Percentiles rank a stretch among this genome's conserved stretches.
These are phyloP conservation scores for Arthroderma sp. DNA, from an alignment of 2,329 filamentous ascomycete species.

Conservation along the genomic window DNA sequence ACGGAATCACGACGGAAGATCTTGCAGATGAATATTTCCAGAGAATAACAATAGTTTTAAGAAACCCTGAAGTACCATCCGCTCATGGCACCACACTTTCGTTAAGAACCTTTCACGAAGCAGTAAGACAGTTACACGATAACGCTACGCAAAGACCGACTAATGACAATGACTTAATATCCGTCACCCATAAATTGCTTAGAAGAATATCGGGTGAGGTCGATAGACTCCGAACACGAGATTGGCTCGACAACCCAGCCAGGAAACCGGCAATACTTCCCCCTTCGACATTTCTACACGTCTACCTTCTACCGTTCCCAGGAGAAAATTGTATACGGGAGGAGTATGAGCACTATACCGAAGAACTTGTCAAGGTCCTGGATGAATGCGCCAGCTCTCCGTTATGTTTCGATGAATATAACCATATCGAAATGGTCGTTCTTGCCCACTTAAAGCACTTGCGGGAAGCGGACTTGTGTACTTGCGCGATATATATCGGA, in stretches of 20 bases:
- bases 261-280: slow-evolving; percentile 2
- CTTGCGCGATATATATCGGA: slow-evolving; percentile 1
- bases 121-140: too few species aligned
- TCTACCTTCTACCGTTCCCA: slow-evolving; percentile 5
- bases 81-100: background rate
- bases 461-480: background rate
- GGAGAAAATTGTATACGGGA: background rate
- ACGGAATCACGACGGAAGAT: background rate
- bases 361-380: background rate
- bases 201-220: background rate
- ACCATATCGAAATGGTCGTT: background rate
- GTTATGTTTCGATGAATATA: background rate
- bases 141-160: background rate
- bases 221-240: slow-evolving; percentile 1
- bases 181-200: too few species aligned
- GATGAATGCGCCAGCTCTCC: background rate
- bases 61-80: background rate
- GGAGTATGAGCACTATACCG: background rate
- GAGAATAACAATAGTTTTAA: slow-evolving; percentile 1
- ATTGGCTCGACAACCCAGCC: background rate
- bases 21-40: background rate
- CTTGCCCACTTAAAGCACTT: background rate
- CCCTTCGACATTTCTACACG: background rate
- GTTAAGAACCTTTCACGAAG: too few species aligned
- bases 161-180: background rate